phyloP scores from a whole-genome alignment of 306 rosid species.

The Dalbergia cochinchinensis region DNA sequence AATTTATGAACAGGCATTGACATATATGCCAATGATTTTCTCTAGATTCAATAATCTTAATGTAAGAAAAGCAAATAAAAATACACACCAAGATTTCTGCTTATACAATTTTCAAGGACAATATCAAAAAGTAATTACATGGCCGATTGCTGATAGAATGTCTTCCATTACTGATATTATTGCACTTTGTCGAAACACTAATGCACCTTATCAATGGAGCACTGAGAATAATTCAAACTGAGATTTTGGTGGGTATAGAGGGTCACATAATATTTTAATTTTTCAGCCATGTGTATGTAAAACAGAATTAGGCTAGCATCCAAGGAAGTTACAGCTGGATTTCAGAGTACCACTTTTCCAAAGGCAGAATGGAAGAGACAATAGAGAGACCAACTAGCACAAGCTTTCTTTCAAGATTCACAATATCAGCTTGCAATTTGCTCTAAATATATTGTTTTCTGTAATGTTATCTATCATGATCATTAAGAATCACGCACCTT shows the following conservation, averaged over 20 bases:
- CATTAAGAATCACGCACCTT: not conserved
- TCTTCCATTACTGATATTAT: not conserved
- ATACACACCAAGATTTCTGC: not conserved
- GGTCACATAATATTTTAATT: constrained; percentile 11
- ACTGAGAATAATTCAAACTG: constrained; percentile 4
- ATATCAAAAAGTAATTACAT: constrained; percentile 2
- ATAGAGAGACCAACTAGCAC: not conserved
- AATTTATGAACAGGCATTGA: constrained; percentile 11
- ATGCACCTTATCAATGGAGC: constrained; percentile 1
- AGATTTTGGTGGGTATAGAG: not conserved
- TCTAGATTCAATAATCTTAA: not conserved
- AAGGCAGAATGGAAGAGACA: constrained; percentile 15
- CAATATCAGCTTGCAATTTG: constrained; percentile 17
- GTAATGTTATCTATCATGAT: not conserved
- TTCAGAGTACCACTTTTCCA: not conserved
- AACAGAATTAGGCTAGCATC: constrained; percentile 15
- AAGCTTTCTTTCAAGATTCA: constrained; percentile 23
- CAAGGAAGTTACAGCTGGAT: not conserved
- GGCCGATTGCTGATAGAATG: not conserved
- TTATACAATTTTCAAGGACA: constrained; percentile 1
- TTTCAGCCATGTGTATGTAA: constrained; percentile 10
- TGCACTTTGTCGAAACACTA: not conserved
- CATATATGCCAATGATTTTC: not conserved
- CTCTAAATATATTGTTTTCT: not conserved
- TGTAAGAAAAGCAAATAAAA: constrained; percentile 21